Evolutionary conservation across 1,284 basidiomycete genomes (phyloP).

Genomic region (Sphagnurus paluster): DNA sequence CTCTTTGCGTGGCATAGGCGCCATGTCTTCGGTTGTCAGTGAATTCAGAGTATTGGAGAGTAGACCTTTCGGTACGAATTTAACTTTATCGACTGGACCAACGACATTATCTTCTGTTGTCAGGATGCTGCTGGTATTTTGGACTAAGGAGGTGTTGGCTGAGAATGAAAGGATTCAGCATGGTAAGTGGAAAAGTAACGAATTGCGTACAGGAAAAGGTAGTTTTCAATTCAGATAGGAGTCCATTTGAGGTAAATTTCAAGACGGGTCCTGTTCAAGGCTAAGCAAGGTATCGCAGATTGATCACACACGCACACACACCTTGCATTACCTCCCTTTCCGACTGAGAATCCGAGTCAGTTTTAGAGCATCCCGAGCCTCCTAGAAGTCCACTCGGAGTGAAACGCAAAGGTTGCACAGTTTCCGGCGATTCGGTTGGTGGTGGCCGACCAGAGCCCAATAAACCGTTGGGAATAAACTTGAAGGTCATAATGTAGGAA

Average conservation of each 20-base stretch:
- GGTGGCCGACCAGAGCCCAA: slow-evolving; percentile 10
- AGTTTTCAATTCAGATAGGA: neutral
- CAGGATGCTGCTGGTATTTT: neutral
- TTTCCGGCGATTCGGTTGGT: neutral
- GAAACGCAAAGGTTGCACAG: neutral
- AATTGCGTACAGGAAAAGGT: too few species aligned
- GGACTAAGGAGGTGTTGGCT: too few species aligned
- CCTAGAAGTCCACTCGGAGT: slow-evolving; percentile 7
- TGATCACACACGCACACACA: neutral
- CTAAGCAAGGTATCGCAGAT: neutral
- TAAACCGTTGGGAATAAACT: slow-evolving; percentile 22
- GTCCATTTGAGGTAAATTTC: slow-evolving; percentile 6
- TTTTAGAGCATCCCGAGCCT: neutral
- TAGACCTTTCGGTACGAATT: too few species aligned
- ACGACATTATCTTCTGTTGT: too few species aligned
- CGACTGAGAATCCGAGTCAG: neutral
- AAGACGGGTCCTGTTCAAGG: neutral
- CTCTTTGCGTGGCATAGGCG: too few species aligned
- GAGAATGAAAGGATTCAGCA: too few species aligned
- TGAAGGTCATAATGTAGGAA: slow-evolving; percentile 8
- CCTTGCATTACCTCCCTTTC: neutral
- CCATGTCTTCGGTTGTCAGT: too few species aligned
- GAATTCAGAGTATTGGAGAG: too few species aligned
- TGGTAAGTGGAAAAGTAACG: too few species aligned
- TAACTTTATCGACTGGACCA: too few species aligned